Evolutionary conservation across 2,329 filamentous ascomycete genomes (phyloP).

Genomic region (Trichothecium sympodiale): DNA sequence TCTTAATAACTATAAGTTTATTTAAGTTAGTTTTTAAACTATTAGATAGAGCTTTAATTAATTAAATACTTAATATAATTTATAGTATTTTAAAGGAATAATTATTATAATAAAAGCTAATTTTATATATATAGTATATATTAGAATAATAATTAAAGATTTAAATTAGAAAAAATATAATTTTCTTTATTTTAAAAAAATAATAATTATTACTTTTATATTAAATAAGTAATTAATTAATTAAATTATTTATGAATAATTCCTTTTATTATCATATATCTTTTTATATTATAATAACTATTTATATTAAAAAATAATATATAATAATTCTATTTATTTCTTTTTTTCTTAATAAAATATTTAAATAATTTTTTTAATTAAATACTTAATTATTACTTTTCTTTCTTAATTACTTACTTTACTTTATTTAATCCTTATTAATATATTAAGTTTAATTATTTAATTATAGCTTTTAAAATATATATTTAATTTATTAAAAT

Average conservation of each 20-base stretch:
- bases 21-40: too few relatives aligned
- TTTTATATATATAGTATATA: too few relatives aligned
- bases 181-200: slow-evolving; percentile 1
- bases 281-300: slow-evolving; percentile 2
- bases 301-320: neutral
- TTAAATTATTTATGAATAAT: neutral
- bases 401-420: slow-evolving; percentile 1
- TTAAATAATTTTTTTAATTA: slow-evolving; percentile 1
- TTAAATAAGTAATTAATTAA: neutral
- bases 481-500: neutral
- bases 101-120: too few relatives aligned
- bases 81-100: too few relatives aligned
- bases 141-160: too few relatives aligned
- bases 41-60: too few relatives aligned
- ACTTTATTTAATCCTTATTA: neutral
- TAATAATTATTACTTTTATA: slow-evolving; percentile 1
- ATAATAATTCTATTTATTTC: neutral
- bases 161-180: too few relatives aligned
- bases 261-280: slow-evolving; percentile 3
- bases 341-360: slow-evolving; percentile 3
- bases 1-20: too few relatives aligned
- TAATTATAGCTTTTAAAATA: neutral
- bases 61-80: too few relatives aligned
- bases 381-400: slow-evolving; percentile 1
- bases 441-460: neutral